Evolutionary conservation across 2,329 filamentous ascomycete species (phyloP).

Genomic region (Lasiodiplodia sp.): DNA sequence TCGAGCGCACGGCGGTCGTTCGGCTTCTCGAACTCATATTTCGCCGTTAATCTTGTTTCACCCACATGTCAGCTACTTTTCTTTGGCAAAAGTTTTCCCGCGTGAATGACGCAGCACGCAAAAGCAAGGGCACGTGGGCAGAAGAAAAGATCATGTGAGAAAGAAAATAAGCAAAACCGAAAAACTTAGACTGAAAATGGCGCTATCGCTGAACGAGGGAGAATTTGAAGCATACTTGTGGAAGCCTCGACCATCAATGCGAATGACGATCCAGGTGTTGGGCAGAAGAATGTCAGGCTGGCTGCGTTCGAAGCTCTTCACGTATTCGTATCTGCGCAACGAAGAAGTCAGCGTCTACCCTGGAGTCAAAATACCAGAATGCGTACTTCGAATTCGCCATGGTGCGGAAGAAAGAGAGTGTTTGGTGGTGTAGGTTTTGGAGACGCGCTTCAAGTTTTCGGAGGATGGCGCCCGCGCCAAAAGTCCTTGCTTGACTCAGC

Average conservation of each 20-base stretch:
- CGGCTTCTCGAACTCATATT: constrained; percentile 87
- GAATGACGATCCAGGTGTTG: constrained; percentile 95
- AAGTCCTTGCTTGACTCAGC: constrained; percentile 22
- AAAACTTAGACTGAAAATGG: constrained; percentile 25
- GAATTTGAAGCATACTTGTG: constrained; percentile 70
- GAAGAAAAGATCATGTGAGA: constrained; percentile 3
- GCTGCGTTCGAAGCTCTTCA: constrained; percentile 78
- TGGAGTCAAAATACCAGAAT: constrained; percentile 4
- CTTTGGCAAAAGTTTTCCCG: constrained; percentile 19
- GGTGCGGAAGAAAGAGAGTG: neutral
- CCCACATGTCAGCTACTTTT: neutral
- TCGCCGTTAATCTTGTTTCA: constrained; percentile 72
- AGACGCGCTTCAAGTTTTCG: constrained; percentile 6
- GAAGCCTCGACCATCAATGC: constrained; percentile 93
- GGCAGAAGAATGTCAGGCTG: constrained; percentile 79
- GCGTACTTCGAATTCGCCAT: constrained; percentile 38
- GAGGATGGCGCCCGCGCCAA: neutral
- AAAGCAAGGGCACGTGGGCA: neutral
- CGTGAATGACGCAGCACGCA: neutral
- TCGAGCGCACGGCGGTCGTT: constrained; percentile 88
- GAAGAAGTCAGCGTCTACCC: neutral
- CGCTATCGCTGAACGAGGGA: constrained; percentile 19
- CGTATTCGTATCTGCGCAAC: constrained; percentile 82
- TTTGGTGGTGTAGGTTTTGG: neutral
- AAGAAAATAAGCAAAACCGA: neutral